Evolutionary conservation across 2,329 filamentous ascomycete genomes (phyloP), one percentile per base, ranked within the genome.

Genomic region (Ascocoryne sarcoides): DNA sequence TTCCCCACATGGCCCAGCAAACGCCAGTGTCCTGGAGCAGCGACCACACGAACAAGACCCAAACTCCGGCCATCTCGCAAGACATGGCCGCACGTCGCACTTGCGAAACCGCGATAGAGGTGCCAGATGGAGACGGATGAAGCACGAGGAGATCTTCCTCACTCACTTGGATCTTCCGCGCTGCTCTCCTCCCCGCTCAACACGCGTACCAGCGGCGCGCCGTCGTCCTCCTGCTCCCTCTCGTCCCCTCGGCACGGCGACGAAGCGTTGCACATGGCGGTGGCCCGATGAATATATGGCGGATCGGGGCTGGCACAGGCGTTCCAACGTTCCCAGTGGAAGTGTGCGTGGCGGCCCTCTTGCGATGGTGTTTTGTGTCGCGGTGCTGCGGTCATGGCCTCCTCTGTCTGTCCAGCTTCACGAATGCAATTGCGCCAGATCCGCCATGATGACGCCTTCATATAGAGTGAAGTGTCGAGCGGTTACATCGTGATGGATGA

Each of bases 251-350:
- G n/a, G 23, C 23, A 41, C 12, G 32, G 33, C 15, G 39, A 36
- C 17, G 32, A 32, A 20, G 34, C 29, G n/a, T n/a, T n/a, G 26
- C 32, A 41, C 39, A 41, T 41, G n/a, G 12, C 31, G 39, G 12
- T 26, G 17, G 5, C 15, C 12, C 4, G 3, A 4, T 23, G 18
- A 12, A 39, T 5, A 20, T n/a, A 14, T 15, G 17, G n/a, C 17
- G 17, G 16, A n/a, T 26, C 14, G 7, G 7, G 23, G 12, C 23
- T 12, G 7, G 35, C 37, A 33, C 37, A 39, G 12, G 28, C 28
- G 17, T 33, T 39, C 37, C 37, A 39, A 12, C 19, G 3, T 19
- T 31, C 28, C 7, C 32, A 20, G 14, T 12, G 19, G 10, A 34
- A 17, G 16, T 23, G n/a, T n/a, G n/a, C 17, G 10, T 21, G 2